phyloP scores from a whole-genome alignment of 2,329 filamentous ascomycete genomes.

The Fusarium nematophilum region DNA sequence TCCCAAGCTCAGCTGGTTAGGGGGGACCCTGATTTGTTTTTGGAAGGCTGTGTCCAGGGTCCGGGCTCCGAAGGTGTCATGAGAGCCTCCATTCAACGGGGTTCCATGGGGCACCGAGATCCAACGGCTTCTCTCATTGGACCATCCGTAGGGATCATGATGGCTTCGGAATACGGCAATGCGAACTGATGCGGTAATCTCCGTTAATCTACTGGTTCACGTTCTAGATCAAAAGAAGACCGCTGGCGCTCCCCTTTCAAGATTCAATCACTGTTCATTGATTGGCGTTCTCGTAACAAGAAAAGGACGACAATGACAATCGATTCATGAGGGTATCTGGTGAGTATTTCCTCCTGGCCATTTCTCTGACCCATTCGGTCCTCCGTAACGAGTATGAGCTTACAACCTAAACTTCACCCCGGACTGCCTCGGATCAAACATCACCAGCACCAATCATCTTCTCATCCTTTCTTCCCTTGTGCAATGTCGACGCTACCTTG shows the following conservation, averaged over 20 bases:
- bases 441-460: slow-evolving; percentile 14
- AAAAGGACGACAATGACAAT: no score
- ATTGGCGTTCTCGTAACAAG: no score
- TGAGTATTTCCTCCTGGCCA: no score
- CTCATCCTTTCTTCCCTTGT: slow-evolving; percentile 41
- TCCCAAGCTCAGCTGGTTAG: slow-evolving; percentile 6
- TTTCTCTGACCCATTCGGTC: not conserved
- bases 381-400: no score
- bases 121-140: slow-evolving; percentile 6
- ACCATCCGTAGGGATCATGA: slow-evolving; percentile 8
- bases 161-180: slow-evolving; percentile 35
- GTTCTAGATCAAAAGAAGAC: no score
- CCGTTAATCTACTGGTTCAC: slow-evolving; percentile 1
- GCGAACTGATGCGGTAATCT: slow-evolving; percentile 10
- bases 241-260: not conserved
- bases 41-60: not conserved
- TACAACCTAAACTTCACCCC: no score
- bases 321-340: no score
- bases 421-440: not conserved
- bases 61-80: not conserved
- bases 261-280: no score
- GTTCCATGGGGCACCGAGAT: not conserved
- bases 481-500: slow-evolving; percentile 49
- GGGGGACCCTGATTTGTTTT: slow-evolving; percentile 24
- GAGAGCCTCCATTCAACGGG: not conserved